A percentile compares a stretch with the other conserved stretches of the same genome.
phyloP scores from a whole-genome alignment of 768 basidiomycete genomes.

The Tephrocybe sp. region DNA sequence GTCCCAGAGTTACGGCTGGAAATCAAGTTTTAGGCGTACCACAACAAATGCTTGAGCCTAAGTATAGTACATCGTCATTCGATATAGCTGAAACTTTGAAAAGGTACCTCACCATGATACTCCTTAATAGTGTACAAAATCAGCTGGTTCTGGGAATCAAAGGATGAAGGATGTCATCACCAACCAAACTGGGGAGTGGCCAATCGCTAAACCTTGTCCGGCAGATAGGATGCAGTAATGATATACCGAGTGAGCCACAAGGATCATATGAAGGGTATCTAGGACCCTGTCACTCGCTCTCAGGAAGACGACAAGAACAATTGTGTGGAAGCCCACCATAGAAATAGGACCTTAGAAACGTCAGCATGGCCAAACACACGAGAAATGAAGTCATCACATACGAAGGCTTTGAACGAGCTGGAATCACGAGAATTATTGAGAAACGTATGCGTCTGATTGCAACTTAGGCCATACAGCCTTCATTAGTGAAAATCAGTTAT shows the following conservation, averaged over 20 bases:
- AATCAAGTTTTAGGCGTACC: no score
- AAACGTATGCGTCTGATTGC: conserved; percentile 3
- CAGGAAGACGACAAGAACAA: not conserved
- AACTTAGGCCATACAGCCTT: conserved; percentile 3
- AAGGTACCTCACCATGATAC: not conserved
- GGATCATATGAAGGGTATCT: not conserved
- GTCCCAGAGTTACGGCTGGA: no score
- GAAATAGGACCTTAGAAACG: not conserved
- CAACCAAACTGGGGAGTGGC: not conserved
- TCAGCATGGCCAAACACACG: no score
- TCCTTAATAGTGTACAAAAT: not conserved
- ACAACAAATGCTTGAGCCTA: not conserved
- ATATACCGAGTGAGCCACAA: not conserved
- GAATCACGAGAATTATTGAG: conserved; percentile 1
- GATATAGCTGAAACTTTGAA: not conserved
- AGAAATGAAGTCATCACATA: not conserved
- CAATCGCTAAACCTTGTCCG: not conserved
- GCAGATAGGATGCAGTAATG: not conserved
- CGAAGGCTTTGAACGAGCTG: not conserved
- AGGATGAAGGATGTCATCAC: not conserved
- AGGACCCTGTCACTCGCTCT: not conserved
- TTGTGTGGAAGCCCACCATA: not conserved
- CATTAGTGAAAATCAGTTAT: not conserved
- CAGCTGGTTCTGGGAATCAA: not conserved
- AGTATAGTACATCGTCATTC: not conserved